phyloP scores from a whole-genome alignment of 495 filamentous ascomycete species.

The Penicillium odoratum region DNA sequence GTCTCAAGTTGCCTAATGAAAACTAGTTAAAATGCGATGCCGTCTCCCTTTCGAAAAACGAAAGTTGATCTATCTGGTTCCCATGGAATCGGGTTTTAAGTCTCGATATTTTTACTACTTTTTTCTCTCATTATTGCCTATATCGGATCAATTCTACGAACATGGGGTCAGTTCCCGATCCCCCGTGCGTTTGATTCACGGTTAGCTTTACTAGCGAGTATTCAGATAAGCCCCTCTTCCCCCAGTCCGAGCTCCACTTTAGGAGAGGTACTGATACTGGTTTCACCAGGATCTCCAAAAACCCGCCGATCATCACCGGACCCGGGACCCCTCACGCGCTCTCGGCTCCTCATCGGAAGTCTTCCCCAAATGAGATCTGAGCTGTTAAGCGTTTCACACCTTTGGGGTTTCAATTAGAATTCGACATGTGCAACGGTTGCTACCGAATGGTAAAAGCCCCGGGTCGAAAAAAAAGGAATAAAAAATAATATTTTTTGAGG shows the following conservation, averaged over 20 bases:
- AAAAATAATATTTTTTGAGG: not conserved
- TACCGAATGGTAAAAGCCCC: not conserved
- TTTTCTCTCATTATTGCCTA: not conserved
- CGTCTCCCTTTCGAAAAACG: not conserved
- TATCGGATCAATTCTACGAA: slow-evolving; percentile 13
- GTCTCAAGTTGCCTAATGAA: not conserved
- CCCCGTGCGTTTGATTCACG: slow-evolving; percentile 3
- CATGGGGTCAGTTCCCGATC: slow-evolving; percentile 11
- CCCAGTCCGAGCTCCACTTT: slow-evolving; percentile 8
- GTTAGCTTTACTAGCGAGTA: not conserved
- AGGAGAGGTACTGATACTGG: slow-evolving; percentile 3
- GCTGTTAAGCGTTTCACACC: slow-evolving; percentile 25
- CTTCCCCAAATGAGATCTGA: slow-evolving; percentile 15
- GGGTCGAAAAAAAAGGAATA: not conserved
- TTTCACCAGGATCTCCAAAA: slow-evolving; percentile 15
- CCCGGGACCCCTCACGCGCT: slow-evolving; percentile 17
- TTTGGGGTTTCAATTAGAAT: not conserved
- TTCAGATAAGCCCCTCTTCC: slow-evolving; percentile 13
- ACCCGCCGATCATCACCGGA: slow-evolving; percentile 21
- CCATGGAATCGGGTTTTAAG: not conserved
- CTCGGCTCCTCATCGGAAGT: slow-evolving; percentile 12
- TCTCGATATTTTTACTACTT: too few relatives aligned
- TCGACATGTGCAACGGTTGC: not conserved
- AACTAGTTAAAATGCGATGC: not conserved
- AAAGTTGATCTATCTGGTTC: slow-evolving; percentile 15